These are phyloP conservation scores for Alternaria triticimaculans DNA, from an alignment of 2,329 filamentous ascomycete species.

Conservation along the genomic window DNA sequence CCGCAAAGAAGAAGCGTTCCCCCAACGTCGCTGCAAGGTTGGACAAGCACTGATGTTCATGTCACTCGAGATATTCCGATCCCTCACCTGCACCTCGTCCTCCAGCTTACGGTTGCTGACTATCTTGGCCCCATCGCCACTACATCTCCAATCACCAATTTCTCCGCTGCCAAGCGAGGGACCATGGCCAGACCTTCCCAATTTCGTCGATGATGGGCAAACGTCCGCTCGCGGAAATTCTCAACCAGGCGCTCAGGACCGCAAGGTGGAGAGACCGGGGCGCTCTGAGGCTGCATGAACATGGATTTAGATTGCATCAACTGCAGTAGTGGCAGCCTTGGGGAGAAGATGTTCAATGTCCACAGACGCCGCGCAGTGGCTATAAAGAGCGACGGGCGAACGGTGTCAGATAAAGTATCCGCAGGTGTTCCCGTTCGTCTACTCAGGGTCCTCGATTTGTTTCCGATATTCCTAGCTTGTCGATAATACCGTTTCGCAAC, in stretches of 20 bases:
- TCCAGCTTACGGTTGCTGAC: not conserved
- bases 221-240: constrained; percentile 24
- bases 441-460: not conserved
- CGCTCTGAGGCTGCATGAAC: constrained; percentile 13
- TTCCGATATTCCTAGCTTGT: constrained; percentile 6
- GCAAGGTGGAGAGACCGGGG: constrained; percentile 11
- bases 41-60: not conserved
- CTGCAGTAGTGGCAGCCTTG: constrained; percentile 5
- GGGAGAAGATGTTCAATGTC: not conserved
- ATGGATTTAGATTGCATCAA: constrained; percentile 23
- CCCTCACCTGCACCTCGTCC: not conserved
- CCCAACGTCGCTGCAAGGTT: not conserved
- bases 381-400: constrained; percentile 13
- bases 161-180: constrained; percentile 28
- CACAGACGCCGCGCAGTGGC: not conserved
- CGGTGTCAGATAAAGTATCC: not conserved
- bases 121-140: not conserved
- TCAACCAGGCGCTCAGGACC: constrained; percentile 8
- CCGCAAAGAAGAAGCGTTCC: not conserved
- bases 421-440: not conserved
- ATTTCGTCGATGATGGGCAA: constrained; percentile 16
- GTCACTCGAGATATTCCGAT: not conserved
- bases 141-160: constrained; percentile 31
- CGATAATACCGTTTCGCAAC: constrained; percentile 17
- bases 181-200: constrained; percentile 14